phyloP scores from a whole-genome alignment of 306 rosid species.

The Vigna unguiculata region DNA sequence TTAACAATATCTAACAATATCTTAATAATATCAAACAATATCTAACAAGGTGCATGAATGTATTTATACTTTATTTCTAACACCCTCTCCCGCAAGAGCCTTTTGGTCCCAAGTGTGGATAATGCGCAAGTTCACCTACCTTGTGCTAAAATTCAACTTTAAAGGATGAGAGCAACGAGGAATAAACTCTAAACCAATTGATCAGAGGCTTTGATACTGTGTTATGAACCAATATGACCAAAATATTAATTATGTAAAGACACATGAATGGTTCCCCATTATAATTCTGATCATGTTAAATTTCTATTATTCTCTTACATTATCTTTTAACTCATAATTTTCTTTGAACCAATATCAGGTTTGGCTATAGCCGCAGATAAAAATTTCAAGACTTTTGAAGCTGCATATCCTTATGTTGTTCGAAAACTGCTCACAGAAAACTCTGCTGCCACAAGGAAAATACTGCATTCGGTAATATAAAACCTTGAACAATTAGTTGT shows the following conservation, averaged over 20 bases:
- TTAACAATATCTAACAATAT: too few species aligned
- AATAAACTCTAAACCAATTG: neutral
- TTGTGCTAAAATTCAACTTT: constrained; percentile 9
- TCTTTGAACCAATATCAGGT: constrained; percentile 58
- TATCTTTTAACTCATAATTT: constrained; percentile 35
- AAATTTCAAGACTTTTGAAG: constrained; percentile 91
- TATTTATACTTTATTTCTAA: neutral
- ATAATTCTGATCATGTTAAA: neutral
- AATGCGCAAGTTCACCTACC: neutral
- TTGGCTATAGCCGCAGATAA: constrained; percentile 82
- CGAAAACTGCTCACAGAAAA: constrained; percentile 92
- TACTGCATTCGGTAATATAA: constrained; percentile 75
- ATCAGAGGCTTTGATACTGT: neutral
- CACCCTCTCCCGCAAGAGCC: neutral
- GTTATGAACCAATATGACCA: neutral
- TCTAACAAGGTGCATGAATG: neutral
- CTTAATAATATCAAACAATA: too few species aligned
- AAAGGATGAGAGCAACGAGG: neutral
- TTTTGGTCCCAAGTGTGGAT: neutral
- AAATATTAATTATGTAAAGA: neutral
- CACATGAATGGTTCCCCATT: neutral
- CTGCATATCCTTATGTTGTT: constrained; percentile 92
- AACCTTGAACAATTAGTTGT: constrained; percentile 29
- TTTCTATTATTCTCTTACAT: constrained; percentile 30
- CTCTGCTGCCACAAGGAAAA: constrained; percentile 72